A percentile compares a stretch with the other conserved stretches of the same genome.
These are phyloP conservation scores for Salix caprea DNA, from an alignment of 345 rosid genomes.

Conservation along the genomic window DNA sequence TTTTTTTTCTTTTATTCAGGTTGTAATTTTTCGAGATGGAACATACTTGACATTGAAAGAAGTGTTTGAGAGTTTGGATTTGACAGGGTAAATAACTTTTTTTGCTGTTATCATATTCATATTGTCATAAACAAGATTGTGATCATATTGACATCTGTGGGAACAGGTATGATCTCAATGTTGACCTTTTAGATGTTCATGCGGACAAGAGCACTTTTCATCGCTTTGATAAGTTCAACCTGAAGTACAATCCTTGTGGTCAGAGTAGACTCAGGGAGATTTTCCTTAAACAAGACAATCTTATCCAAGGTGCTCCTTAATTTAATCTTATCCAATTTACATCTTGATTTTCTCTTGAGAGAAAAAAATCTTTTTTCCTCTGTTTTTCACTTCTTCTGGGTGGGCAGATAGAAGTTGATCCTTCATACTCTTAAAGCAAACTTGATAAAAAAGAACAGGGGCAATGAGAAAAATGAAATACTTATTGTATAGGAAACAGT, in stretches of 20 bases:
- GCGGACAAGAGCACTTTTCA: conserved; percentile 99
- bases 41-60: conserved; percentile 92
- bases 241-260: conserved; percentile 98
- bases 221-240: conserved; percentile 98
- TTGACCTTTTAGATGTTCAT: conserved; percentile 97
- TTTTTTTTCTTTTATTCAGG: conserved; percentile 43
- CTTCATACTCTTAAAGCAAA: neutral
- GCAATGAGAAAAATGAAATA: neutral
- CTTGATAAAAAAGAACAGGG: neutral
- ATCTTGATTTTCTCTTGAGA: neutral
- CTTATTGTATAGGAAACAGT: neutral
- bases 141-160: conserved; percentile 7
- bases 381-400: neutral
- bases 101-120: neutral
- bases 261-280: conserved; percentile 99
- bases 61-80: conserved; percentile 93
- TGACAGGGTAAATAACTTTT: conserved; percentile 62
- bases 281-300: conserved; percentile 98
- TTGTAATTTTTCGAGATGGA: conserved; percentile 97
- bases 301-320: conserved; percentile 71
- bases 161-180: conserved; percentile 85
- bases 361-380: neutral
- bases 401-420: neutral
- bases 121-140: neutral
- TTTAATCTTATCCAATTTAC: neutral